phyloP scores from a whole-genome alignment of 169 alveolate genomes.

The Cystoisospora suis region DNA sequence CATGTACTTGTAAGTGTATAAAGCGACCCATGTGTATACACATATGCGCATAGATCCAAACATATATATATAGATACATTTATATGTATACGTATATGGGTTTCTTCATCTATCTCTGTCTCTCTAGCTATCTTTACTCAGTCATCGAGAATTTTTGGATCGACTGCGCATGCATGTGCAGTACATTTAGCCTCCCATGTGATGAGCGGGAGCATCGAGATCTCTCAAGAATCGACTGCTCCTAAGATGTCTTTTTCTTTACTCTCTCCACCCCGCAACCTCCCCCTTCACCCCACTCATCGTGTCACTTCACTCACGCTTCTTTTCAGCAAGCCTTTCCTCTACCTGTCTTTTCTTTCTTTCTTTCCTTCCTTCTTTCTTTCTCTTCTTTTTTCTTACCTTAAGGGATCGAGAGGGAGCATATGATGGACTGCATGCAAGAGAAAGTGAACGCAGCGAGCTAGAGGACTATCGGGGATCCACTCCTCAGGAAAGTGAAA shows the following conservation, averaged over 20 bases:
- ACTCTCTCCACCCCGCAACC: neutral
- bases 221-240: too few relatives aligned
- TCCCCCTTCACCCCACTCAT: neutral
- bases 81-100: neutral
- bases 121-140: too few relatives aligned
- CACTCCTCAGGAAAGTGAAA: constrained; percentile 74
- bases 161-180: too few relatives aligned
- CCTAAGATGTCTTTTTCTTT: too few relatives aligned
- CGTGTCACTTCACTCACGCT: neutral
- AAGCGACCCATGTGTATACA: neutral
- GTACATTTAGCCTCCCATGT: too few relatives aligned
- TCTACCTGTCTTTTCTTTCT: neutral
- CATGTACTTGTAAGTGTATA: neutral
- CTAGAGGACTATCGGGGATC: constrained; percentile 63
- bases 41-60: neutral
- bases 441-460: constrained; percentile 68
- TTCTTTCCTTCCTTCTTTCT: neutral
- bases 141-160: too few relatives aligned
- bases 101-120: too few relatives aligned
- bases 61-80: neutral
- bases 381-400: constrained; percentile 10
- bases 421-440: constrained; percentile 82
- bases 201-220: too few relatives aligned
- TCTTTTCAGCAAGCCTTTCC: neutral
- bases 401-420: constrained; percentile 77